Percentiles rank a stretch among this genome's conserved stretches.
Conservation (phyloP, 2,329 filamentous ascomycete genomes). For the Aureobasidium sp. region DNA sequence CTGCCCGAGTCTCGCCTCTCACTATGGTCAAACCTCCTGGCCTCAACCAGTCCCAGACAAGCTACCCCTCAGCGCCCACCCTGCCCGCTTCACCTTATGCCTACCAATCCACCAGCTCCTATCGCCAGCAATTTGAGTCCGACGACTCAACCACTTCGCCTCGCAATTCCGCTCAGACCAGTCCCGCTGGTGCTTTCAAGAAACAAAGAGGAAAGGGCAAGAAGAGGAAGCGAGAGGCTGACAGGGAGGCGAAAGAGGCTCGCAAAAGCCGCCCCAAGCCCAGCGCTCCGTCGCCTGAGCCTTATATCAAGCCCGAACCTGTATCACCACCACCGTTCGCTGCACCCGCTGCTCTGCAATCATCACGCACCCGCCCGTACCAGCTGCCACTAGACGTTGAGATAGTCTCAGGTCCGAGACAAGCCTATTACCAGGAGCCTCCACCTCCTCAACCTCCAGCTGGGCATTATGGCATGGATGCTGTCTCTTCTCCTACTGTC, state of each 20-base stretch:
- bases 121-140: constrained; percentile 15
- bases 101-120: background rate
- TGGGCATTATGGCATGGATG: constrained; percentile 22
- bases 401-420: constrained; percentile 33
- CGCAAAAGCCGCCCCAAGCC: constrained; percentile 28
- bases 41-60: constrained; percentile 39
- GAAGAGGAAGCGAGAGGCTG: constrained; percentile 13
- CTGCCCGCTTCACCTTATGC: constrained; percentile 12
- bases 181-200: constrained; percentile 17
- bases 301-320: constrained; percentile 55
- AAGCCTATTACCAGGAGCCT: constrained; percentile 29
- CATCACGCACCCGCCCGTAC: constrained; percentile 31
- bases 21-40: constrained; percentile 43
- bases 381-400: constrained; percentile 29
- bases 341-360: constrained; percentile 27
- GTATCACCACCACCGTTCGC: constrained; percentile 52
- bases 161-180: constrained; percentile 14
- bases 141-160: constrained; percentile 11
- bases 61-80: constrained; percentile 22
- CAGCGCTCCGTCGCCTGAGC: constrained; percentile 28
- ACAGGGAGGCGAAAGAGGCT: constrained; percentile 15
- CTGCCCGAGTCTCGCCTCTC: constrained; percentile 57
- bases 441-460: constrained; percentile 22
- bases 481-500: constrained; percentile 30
- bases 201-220: constrained; percentile 8